Percentiles rank a stretch among this genome's conserved stretches.
These are phyloP conservation scores for Daedalea quercina DNA, from an alignment of 768 basidiomycete genomes.

Conservation along the genomic window DNA sequence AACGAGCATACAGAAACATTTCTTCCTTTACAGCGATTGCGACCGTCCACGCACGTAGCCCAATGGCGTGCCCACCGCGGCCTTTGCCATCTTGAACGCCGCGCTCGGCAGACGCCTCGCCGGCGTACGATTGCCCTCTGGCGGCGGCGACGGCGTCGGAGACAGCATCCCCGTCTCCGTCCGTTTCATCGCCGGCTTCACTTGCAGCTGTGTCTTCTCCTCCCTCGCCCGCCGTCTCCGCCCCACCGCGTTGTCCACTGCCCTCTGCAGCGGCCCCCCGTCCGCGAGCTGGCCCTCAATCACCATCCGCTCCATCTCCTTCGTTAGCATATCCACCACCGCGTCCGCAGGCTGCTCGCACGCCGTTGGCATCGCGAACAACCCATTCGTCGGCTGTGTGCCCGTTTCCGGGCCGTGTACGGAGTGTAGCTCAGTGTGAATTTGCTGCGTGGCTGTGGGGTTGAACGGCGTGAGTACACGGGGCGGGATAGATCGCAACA, in stretches of 20 bases:
- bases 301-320: conserved; percentile 60
- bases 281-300: conserved; percentile 58
- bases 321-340: conserved; percentile 34
- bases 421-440: conserved; percentile 49
- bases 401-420: conserved; percentile 27
- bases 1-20: not conserved
- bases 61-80: not conserved
- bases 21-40: not conserved
- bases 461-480: not conserved
- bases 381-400: conserved; percentile 23
- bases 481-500: not conserved
- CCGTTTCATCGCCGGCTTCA: not conserved
- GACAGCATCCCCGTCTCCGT: conserved; percentile 2
- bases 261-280: conserved; percentile 44
- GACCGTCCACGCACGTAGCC: conserved; percentile 1
- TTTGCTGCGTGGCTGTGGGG: conserved; percentile 38
- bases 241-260: conserved; percentile 13
- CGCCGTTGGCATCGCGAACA: conserved; percentile 30
- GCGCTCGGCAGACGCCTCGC: not conserved
- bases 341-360: conserved; percentile 23
- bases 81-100: not conserved
- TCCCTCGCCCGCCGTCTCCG: conserved; percentile 1
- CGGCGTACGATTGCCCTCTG: not conserved
- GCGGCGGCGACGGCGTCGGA: conserved; percentile 6
- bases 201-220: no score